Evolutionary conservation across 1,139 yeast genomes (phyloP), one percentile per base, ranked within the genome.

Genomic region (Blastobotrys aristatus): DNA sequence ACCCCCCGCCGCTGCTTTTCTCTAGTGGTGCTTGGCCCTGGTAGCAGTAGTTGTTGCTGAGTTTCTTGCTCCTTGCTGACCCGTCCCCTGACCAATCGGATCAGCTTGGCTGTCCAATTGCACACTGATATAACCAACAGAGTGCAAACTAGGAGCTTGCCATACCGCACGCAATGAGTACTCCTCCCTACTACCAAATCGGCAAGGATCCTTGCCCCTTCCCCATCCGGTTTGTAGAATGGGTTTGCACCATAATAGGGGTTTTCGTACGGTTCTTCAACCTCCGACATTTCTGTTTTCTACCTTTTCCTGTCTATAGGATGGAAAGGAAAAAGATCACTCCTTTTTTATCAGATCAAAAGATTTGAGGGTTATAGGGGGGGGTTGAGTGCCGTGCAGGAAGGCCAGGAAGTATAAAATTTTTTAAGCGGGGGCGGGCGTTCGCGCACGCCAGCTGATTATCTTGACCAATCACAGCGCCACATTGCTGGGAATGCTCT

Each of bases 241-340:
- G 48, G 50, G 24, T 41, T 40, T 11, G 20, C 17, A 2, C 43
- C 36, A 14, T 34, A 13, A 40, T 40, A 45, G 7, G 45, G 48
- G 26, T 40, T 36, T 22, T 37, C 40, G 7, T 13, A 22, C 14
- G 16, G 24, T 3, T 20, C 38, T 10, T 33, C 20, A 5, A 32
- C 33, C 21, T 20, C 37, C 44, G 30, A 32, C 33, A 30, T 44
- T 2, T 44, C 16, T 31, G 4, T 31, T 8, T 31, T 8, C 6
- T 31, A n/a, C n/a, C n/a, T n/a, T n/a, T n/a, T 26, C 8, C 30
- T 13, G 30, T 26, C 13, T 26, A 26, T 26, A 26, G 30, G 30
- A 8, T 8, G 30, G 30, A 8, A 30, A 30, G 6, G 33, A 30
- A 30, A 30, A 30, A 30, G 14, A 14, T 30, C 17, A 3, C 3